Conservation (phyloP, 2,329 filamentous ascomycete genomes). For the Mollisia scopiformis region DNA sequence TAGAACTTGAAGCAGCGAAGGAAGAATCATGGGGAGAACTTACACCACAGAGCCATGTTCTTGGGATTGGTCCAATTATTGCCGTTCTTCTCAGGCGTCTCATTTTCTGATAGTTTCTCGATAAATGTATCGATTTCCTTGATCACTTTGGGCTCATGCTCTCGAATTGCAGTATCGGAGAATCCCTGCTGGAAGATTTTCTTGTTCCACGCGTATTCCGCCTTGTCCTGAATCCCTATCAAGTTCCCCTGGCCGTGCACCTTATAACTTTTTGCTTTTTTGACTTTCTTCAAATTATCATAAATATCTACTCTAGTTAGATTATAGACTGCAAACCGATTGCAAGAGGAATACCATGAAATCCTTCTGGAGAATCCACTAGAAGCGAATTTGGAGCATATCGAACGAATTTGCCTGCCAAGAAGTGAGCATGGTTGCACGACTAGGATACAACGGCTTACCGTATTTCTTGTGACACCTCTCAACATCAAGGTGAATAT, state of each 20-base stretch:
- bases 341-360: constrained; percentile 13
- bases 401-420: constrained; percentile 44
- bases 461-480: constrained; percentile 39
- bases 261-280: constrained; percentile 70
- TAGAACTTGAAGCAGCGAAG: background rate
- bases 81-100: background rate
- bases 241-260: constrained; percentile 52
- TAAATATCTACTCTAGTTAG: constrained; percentile 56
- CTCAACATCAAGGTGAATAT: constrained; percentile 39
- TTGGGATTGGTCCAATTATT: constrained; percentile 11
- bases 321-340: background rate
- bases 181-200: constrained; percentile 34
- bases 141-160: constrained; percentile 17
- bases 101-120: constrained; percentile 13
- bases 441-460: constrained; percentile 1
- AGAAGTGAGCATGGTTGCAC: constrained; percentile 6
- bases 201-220: constrained; percentile 63
- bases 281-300: constrained; percentile 61
- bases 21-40: background rate
- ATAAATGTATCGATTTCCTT: constrained; percentile 13
- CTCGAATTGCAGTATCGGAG: constrained; percentile 26
- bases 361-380: constrained; percentile 13
- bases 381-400: constrained; percentile 27
- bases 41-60: constrained; percentile 20
- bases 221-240: constrained; percentile 70